Evolutionary conservation across 2,329 filamentous ascomycete genomes (phyloP), one percentile per base, ranked within the genome.

Genomic region (Cercospora janseana): DNA sequence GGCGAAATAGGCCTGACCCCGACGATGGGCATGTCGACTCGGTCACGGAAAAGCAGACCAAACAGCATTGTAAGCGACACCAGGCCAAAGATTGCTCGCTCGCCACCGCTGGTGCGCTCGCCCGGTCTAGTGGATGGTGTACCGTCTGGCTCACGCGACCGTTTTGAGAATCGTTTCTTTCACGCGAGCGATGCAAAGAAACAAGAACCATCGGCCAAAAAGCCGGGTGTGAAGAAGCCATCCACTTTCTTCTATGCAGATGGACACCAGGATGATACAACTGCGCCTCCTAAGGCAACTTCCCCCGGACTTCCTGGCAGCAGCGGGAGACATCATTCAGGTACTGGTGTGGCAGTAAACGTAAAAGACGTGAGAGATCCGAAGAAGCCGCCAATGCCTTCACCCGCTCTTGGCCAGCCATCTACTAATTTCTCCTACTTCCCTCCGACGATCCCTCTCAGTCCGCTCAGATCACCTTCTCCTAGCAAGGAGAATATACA

Each of bases 121-220:
- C 41, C 58, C 23, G 63, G 65, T 32, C 54, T 66, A 4, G 57
- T 66, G 12, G 66, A 63, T 4, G 63, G 68, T 10, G 34, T 32
- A 40, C 44, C 38, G 5, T 34, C 34, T n/a, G 43, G 49, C 12
- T 37, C 35, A 16, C 18, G 41, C 31, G 28, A 60, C 60, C 67
- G 65, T 37, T 63, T 64, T 28, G 70, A 70, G 15, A 71, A 85
- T 46, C 92, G 89, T 72, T 97, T 97, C 77, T 96, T 98, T 68
- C 91, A 94, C 67, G 93, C 91, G 21, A 88, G 84, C 66, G 88
- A 95, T 60, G 86, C 79, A 29, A 68, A 67, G 62, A 44, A 61
- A 64, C 43, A 63, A 50, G 53, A 63, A 40, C 46, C 58, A 18
- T 49, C 55, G 42, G 55, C 64, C 12, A 67, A 67, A 51, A 68